Evolutionary conservation across 2,329 filamentous ascomycete genomes (phyloP).

Genomic region (Aspergillus nomiae): DNA sequence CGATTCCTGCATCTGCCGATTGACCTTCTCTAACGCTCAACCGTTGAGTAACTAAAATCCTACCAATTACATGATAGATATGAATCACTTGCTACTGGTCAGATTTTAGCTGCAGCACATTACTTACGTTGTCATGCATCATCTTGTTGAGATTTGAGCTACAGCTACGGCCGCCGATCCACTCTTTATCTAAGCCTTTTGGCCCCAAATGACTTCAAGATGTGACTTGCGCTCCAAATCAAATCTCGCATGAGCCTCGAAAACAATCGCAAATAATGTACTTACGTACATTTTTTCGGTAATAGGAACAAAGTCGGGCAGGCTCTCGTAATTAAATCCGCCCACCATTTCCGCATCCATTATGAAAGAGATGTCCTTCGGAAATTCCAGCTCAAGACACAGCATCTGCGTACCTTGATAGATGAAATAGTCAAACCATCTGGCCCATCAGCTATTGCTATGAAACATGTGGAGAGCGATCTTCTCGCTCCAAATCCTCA

Average conservation of each 20-base stretch:
- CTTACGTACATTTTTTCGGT: too few species aligned
- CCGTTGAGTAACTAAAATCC: not conserved
- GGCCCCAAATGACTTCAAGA: too few species aligned
- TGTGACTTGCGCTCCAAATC: too few species aligned
- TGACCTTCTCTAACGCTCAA: not conserved
- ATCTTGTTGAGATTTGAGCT: not conserved
- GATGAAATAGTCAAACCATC: not conserved
- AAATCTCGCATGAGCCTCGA: too few species aligned
- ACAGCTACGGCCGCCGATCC: not conserved
- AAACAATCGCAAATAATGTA: too few species aligned
- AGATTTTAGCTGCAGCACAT: not conserved
- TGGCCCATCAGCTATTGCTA: conserved; percentile 16
- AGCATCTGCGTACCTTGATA: too few species aligned
- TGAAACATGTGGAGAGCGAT: conserved; percentile 23
- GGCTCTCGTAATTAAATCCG: too few species aligned
- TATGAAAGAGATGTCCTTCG: too few species aligned
- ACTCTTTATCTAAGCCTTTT: not conserved
- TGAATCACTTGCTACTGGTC: not conserved
- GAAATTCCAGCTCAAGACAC: too few species aligned
- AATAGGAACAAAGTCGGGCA: too few species aligned
- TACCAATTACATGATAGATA: not conserved
- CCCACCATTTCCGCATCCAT: too few species aligned
- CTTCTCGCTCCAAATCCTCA: conserved; percentile 2
- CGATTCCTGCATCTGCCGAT: not conserved
- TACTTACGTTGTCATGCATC: not conserved